Conservation (phyloP, 257 asterid genomes). For the Voacanga thouarsii region DNA sequence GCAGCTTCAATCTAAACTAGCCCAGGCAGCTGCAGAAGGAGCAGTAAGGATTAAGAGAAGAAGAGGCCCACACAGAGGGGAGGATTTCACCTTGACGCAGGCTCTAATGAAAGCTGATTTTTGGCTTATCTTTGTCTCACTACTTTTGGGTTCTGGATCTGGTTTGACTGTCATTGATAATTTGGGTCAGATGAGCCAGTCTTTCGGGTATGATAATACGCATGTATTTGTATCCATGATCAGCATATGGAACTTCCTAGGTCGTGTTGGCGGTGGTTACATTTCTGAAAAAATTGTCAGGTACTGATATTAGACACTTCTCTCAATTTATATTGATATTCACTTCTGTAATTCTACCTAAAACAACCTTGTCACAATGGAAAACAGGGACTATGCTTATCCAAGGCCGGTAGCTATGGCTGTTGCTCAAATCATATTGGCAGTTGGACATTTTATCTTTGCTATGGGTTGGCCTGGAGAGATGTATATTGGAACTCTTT, state of each 20-base stretch:
- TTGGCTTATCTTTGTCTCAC: constrained; percentile 53
- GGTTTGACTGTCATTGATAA: constrained; percentile 55
- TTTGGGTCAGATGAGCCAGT: constrained; percentile 57
- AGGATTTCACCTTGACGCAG: constrained; percentile 46
- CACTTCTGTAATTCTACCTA: constrained; percentile 6
- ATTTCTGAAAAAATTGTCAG: constrained; percentile 49
- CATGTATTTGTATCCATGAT: constrained; percentile 57
- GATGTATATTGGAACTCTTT: constrained; percentile 82
- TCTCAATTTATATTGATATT: not conserved
- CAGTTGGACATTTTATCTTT: constrained; percentile 72
- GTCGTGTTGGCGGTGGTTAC: constrained; percentile 58
- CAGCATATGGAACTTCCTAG: constrained; percentile 60
- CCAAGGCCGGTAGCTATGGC: constrained; percentile 85
- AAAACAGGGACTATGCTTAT: constrained; percentile 71
- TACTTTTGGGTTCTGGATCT: constrained; percentile 51
- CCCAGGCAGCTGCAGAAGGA: constrained; percentile 54
- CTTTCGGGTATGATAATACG: constrained; percentile 45
- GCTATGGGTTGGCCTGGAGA: constrained; percentile 96
- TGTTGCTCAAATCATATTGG: constrained; percentile 73
- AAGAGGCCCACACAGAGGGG: constrained; percentile 52
- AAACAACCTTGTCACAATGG: constrained; percentile 12
- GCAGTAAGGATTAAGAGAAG: constrained; percentile 52
- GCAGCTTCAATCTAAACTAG: constrained; percentile 38
- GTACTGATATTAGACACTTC: constrained; percentile 13
- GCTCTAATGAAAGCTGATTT: constrained; percentile 54